A percentile compares a stretch with the other conserved stretches of the same genome.
phyloP scores from a whole-genome alignment of 2,329 filamentous ascomycete species.

The Xylaria sp. region DNA sequence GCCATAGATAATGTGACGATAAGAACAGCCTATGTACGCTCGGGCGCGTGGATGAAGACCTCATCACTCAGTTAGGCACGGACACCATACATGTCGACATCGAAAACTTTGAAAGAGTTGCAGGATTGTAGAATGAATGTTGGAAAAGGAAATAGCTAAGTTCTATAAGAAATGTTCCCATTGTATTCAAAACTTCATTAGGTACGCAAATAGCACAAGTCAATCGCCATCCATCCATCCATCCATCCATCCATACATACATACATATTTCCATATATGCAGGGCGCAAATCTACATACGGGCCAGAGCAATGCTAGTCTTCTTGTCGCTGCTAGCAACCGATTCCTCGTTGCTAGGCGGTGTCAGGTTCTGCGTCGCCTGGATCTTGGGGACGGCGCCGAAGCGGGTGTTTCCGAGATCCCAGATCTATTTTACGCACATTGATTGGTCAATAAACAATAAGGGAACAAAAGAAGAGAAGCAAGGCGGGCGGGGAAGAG shows the following conservation, averaged over 20 bases:
- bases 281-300: constrained; percentile 14
- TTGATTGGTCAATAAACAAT: constrained; percentile 16
- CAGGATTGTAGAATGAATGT: neutral
- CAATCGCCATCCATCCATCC: neutral
- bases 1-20: no score
- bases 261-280: neutral
- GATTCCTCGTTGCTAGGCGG: constrained; percentile 30
- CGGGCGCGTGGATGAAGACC: neutral
- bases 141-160: neutral
- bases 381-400: constrained; percentile 66
- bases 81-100: neutral
- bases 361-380: constrained; percentile 52
- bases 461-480: neutral
- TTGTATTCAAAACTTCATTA: neutral
- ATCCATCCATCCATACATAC: neutral
- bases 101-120: neutral
- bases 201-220: neutral
- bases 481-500: neutral
- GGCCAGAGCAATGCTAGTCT: constrained; percentile 25
- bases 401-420: constrained; percentile 70
- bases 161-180: neutral
- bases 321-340: constrained; percentile 32
- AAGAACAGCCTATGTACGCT: neutral
- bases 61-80: neutral
- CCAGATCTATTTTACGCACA: constrained; percentile 62